Base-by-base conservation (phyloP, 1,284 basidiomycete species). In the Ceratobasidium sp. region DNA sequence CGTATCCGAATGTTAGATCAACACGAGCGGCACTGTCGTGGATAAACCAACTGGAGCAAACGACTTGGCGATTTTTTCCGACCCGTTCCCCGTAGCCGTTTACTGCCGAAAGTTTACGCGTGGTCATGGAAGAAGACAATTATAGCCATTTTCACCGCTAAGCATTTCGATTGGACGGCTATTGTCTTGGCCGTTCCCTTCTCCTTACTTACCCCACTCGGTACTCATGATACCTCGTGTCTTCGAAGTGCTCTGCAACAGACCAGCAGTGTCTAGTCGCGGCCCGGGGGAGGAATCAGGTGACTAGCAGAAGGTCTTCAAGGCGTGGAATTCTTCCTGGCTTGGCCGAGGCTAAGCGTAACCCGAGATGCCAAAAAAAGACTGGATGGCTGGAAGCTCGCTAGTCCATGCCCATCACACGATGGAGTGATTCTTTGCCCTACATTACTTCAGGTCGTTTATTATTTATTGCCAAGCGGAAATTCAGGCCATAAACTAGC, bases 251-350 rank as follows among this genome's bases (percentile, higher is more conserved):
- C 18, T 7, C 21, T 41, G 38, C 38, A 26, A 21, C 57, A 59
- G 26, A 43, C 23, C 23, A 18, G 23, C 38, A 23, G 35, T 11
- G 11, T 38, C 35, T 38, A 38, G 26, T 43, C 38, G 11, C 16
- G 54, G 54, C 30, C 23, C 28, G 9, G 30, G 16, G 1, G 35
- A n/a, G 28, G 2, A 43, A 41, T 59, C 57, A 59, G 57, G 57
- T 41, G 57, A 59, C 57, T 41, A 43, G n/a, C 2, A 26, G 23
- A 23, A n/a, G 38, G 38, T 43, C 57, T 35, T 57, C 11, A 35
- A 23, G 57, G 57, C n/a, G n/a, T 9, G 41, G 57, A 59, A 26
- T 59, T 59, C 41, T 59, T 59, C 57, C 57, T 55, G 54, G 54
- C 9, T 55, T 35, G 30, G 35, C 54, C 54, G 28, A 13, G 57